Evolutionary conservation across 2,329 filamentous ascomycete species (phyloP).

Genomic region (Penicillium sp.): DNA sequence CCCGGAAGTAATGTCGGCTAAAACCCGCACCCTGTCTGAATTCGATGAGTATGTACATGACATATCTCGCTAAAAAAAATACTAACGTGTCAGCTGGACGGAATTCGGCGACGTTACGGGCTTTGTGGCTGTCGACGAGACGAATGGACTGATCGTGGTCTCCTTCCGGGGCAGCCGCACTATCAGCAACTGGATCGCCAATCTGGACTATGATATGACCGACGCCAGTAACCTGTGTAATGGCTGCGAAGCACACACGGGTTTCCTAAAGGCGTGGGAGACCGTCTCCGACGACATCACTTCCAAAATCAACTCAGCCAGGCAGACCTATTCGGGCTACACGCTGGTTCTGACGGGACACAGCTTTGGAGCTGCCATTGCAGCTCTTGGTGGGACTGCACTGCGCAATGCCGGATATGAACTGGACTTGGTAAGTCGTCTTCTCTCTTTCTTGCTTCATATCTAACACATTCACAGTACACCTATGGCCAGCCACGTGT

Average conservation of each 20-base stretch:
- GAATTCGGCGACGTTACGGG: slow-evolving; percentile 43
- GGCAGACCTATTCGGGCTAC: slow-evolving; percentile 36
- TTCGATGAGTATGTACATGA: slow-evolving; percentile 45
- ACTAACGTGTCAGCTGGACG: slow-evolving; percentile 10
- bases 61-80: background rate
- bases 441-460: too few species aligned
- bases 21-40: slow-evolving; percentile 44
- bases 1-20: slow-evolving; percentile 44
- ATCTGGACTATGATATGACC: slow-evolving; percentile 26
- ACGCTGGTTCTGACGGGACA: slow-evolving; percentile 48
- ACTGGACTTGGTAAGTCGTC: slow-evolving; percentile 40
- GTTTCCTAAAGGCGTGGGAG: slow-evolving; percentile 48
- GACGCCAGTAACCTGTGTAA: slow-evolving; percentile 40
- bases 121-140: slow-evolving; percentile 45
- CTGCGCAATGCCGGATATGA: slow-evolving; percentile 41
- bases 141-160: slow-evolving; percentile 37
- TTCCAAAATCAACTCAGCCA: slow-evolving; percentile 32
- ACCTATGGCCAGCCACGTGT: slow-evolving; percentile 43
- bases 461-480: slow-evolving; percentile 27
- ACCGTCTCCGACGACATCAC: slow-evolving; percentile 36
- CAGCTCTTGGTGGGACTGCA: slow-evolving; percentile 44
- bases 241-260: slow-evolving; percentile 41
- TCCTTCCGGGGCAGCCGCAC: slow-evolving; percentile 35
- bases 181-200: slow-evolving; percentile 31
- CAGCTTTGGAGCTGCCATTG: slow-evolving; percentile 50